These are phyloP conservation scores for Phylloporus scabripes DNA, from an alignment of 768 basidiomycete species.

Conservation along the genomic window DNA sequence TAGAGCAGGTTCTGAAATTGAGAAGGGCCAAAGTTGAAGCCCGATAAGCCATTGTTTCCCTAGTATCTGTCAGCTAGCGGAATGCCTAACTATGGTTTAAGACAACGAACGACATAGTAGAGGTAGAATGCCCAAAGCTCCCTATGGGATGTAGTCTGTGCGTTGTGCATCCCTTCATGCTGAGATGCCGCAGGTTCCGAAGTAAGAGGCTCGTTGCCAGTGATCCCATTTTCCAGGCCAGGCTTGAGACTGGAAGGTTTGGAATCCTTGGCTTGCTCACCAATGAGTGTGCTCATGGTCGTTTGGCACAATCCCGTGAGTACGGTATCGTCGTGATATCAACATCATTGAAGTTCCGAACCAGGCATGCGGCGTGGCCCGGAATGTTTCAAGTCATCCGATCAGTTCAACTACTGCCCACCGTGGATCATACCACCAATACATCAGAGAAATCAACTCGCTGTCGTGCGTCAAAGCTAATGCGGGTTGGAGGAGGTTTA, in stretches of 20 bases:
- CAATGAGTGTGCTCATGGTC: conserved; percentile 4
- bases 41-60: conserved; percentile 66
- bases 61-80: conserved; percentile 7
- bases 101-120: conserved; percentile 43
- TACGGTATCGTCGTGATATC: background rate
- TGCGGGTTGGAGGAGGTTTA: too few species aligned
- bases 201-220: background rate
- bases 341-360: too few species aligned
- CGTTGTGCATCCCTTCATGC: background rate
- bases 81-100: background rate
- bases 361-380: background rate
- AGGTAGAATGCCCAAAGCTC: conserved; percentile 60
- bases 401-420: too few species aligned
- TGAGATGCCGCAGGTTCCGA: background rate
- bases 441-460: too few species aligned
- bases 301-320: background rate
- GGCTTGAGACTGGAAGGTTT: background rate
- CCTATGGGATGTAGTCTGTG: conserved; percentile 37
- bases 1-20: conserved; percentile 72
- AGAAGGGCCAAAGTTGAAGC: conserved; percentile 67
- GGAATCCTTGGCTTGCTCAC: background rate
- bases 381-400: too few species aligned
- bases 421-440: too few species aligned
- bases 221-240: background rate
- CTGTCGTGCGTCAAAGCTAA: too few species aligned